Percentiles rank a stretch among this genome's conserved stretches.
phyloP scores from a whole-genome alignment of 1,284 basidiomycete genomes.

The Moniliophthora roreri region DNA sequence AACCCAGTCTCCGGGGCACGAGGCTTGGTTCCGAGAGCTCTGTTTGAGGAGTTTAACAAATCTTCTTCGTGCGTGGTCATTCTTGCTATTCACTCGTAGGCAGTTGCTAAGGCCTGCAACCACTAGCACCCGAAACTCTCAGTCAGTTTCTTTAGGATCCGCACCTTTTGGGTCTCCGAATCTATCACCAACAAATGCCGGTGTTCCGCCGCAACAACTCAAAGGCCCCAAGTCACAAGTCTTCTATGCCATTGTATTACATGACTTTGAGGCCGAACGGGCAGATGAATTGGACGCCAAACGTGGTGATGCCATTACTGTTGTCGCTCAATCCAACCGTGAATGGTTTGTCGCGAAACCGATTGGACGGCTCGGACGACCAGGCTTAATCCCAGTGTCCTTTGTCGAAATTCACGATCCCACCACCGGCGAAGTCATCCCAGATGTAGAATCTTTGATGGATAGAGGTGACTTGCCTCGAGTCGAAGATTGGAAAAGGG shows the following conservation, averaged over 20 bases:
- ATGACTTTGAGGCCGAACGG: slow-evolving; percentile 94
- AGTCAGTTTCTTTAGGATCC: slow-evolving; percentile 21
- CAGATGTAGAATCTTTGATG: slow-evolving; percentile 78
- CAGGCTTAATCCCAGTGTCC: slow-evolving; percentile 94
- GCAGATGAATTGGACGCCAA: slow-evolving; percentile 96
- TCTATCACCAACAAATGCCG: slow-evolving; percentile 17
- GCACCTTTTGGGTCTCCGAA: slow-evolving; percentile 6
- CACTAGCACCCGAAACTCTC: slow-evolving; percentile 42
- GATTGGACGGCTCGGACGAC: slow-evolving; percentile 91
- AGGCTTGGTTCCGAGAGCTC: slow-evolving; percentile 83
- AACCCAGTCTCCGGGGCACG: slow-evolving; percentile 92
- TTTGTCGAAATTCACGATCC: slow-evolving; percentile 98
- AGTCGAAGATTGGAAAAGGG: slow-evolving; percentile 98
- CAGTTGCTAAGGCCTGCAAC: slow-evolving; percentile 10
- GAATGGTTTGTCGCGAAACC: slow-evolving; percentile 94
- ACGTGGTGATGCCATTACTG: slow-evolving; percentile 90
- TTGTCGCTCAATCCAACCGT: slow-evolving; percentile 87
- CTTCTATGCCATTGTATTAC: slow-evolving; percentile 92
- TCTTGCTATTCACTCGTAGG: slow-evolving; percentile 9
- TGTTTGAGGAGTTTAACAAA: slow-evolving; percentile 90
- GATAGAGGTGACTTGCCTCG: slow-evolving; percentile 85
- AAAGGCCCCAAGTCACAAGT: slow-evolving; percentile 53
- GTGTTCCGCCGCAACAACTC: slow-evolving; percentile 25
- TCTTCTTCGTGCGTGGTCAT: slow-evolving; percentile 57
- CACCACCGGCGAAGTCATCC: slow-evolving; percentile 73